A percentile compares a stretch with the other conserved stretches of the same genome.
These are phyloP conservation scores for Echium plantagineum DNA, from an alignment of 257 asterid species.

Conservation along the genomic window DNA sequence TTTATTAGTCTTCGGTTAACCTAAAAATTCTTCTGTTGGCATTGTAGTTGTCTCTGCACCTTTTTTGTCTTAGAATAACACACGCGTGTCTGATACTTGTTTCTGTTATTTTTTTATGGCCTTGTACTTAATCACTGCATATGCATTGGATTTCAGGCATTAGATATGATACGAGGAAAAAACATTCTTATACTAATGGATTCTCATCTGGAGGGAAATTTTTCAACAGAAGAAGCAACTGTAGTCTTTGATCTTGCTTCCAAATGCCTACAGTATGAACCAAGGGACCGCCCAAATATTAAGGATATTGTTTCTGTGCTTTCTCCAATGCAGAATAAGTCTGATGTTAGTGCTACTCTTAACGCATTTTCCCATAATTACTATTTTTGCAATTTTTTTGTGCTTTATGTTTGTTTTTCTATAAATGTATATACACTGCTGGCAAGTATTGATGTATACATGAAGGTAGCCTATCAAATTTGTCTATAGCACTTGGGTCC, in stretches of 20 bases:
- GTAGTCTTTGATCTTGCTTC: constrained; percentile 92
- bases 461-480: neutral
- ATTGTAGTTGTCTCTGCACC: neutral
- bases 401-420: too few species aligned
- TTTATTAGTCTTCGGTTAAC: neutral
- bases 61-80: neutral
- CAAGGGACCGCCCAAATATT: constrained; percentile 92
- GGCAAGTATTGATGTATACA: neutral
- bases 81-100: neutral
- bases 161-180: constrained; percentile 93
- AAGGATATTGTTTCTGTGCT: constrained; percentile 82
- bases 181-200: constrained; percentile 88
- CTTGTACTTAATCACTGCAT: constrained; percentile 12
- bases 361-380: neutral
- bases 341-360: constrained; percentile 43
- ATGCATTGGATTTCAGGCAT: constrained; percentile 45
- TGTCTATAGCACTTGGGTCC: too few species aligned
- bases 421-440: too few species aligned
- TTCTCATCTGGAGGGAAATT: constrained; percentile 97
- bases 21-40: neutral
- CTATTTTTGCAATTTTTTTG: too few species aligned
- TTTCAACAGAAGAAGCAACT: constrained; percentile 92
- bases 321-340: constrained; percentile 67
- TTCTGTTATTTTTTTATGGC: too few species aligned
- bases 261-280: constrained; percentile 86